Conservation (phyloP, 164 flowering plant species). For the Echeveria elegans region DNA sequence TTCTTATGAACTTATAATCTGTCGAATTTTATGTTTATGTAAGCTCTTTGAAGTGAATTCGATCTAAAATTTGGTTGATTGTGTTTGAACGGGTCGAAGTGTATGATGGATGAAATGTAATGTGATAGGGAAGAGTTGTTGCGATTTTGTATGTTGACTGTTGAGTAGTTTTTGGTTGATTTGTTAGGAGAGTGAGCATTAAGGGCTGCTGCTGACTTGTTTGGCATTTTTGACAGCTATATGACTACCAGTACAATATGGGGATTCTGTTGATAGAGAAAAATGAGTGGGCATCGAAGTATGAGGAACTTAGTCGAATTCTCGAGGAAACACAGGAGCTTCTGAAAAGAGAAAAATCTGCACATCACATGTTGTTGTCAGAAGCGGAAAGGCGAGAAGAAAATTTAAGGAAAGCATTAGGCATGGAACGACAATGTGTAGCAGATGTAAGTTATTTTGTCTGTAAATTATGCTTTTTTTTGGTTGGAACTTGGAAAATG, state of each 20-base stretch:
- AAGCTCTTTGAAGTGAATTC: too few species aligned
- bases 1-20: too few species aligned
- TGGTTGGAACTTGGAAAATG: not conserved
- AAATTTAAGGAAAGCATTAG: conserved; percentile 58
- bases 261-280: conserved; percentile 89
- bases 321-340: conserved; percentile 54
- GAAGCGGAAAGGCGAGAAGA: conserved; percentile 72
- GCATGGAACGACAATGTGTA: conserved; percentile 59
- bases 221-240: conserved; percentile 39
- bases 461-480: not conserved
- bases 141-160: not conserved
- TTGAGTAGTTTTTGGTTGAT: not conserved
- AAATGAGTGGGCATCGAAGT: conserved; percentile 52
- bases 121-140: not conserved
- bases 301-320: conserved; percentile 50
- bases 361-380: conserved; percentile 54
- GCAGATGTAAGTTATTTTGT: conserved; percentile 47
- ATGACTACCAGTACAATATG: conserved; percentile 84
- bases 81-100: too few species aligned
- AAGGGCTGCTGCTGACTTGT: not conserved
- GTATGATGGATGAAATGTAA: not conserved
- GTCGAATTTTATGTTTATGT: not conserved
- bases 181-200: not conserved
- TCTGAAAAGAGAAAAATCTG: conserved; percentile 62
- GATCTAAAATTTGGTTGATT: too few species aligned